phyloP scores from a whole-genome alignment of 2,329 filamentous ascomycete species.

The Diaporthe ampelina region DNA sequence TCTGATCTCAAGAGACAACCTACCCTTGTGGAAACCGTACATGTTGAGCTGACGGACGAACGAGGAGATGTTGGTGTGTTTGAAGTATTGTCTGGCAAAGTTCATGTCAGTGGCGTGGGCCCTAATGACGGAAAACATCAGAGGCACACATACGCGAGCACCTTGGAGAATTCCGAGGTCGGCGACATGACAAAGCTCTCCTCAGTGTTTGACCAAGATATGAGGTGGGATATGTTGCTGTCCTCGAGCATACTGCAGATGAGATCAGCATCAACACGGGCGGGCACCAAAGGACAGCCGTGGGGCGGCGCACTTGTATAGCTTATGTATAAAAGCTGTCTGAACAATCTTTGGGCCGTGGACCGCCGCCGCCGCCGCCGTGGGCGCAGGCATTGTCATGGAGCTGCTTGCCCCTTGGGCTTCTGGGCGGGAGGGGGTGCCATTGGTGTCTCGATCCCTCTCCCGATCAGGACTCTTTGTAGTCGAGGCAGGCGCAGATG shows the following conservation, averaged over 20 bases:
- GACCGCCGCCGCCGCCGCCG: constrained; percentile 78
- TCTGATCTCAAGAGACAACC: constrained; percentile 40
- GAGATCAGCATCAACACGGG: constrained; percentile 20
- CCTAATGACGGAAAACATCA: constrained; percentile 42
- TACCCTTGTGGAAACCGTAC: constrained; percentile 99
- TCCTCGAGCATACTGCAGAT: constrained; percentile 95
- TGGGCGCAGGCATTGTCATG: constrained; percentile 65
- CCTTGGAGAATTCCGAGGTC: constrained; percentile 97
- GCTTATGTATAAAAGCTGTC: constrained; percentile 98
- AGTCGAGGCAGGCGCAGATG: constrained; percentile 58
- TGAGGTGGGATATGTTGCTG: constrained; percentile 90
- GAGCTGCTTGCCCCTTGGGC: constrained; percentile 49
- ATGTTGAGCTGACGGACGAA: constrained; percentile 99
- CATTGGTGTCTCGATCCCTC: constrained; percentile 56
- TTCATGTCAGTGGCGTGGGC: constrained; percentile 37
- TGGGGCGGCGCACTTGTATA: constrained; percentile 83
- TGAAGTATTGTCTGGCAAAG: constrained; percentile 89
- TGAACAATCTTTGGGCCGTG: constrained; percentile 98
- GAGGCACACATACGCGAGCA: constrained; percentile 82
- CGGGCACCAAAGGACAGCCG: neutral
- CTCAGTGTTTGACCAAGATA: constrained; percentile 93
- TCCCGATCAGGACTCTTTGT: constrained; percentile 60
- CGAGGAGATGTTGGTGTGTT: constrained; percentile 98
- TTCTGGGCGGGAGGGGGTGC: constrained; percentile 52
- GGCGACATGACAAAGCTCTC: constrained; percentile 99